Evolutionary conservation across 371 early-diverging fungal species (phyloP), one percentile per base, ranked within the genome.

Genomic region (Mucor indicus): DNA sequence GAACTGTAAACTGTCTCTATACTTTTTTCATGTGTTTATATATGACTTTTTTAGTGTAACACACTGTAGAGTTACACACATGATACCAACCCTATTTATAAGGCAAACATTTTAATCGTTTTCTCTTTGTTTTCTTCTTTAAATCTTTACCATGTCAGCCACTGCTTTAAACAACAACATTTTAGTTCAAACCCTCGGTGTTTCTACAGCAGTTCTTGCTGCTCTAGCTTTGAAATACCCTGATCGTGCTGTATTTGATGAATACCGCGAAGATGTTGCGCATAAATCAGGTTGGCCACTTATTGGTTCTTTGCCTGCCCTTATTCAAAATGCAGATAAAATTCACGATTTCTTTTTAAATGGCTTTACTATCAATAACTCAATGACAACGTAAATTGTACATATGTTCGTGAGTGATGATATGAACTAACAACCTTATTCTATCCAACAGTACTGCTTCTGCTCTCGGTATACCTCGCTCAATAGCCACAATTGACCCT

Each of bases 221-320:
- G n/a, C 58, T 6, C 45, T 71, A n/a, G 60, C 62, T 2, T 27
- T 57, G 7, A 67, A 64, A 36, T 71, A 71, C 20, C 53, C 44
- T 17, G 68, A 71, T 31, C 57, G 67, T 16, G 62, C 60, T 11
- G 35, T 55, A 9, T 64, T 67, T 39, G 51, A 60, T 40, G 53
- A 67, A 25, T 51, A 60, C 19, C 45, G 41, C 16, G 38, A 55
- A 36, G 51, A 47, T 0, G 48, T 64, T 6, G 23, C 55, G 0
- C 5, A 16, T 10, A n/a, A 36, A 4, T 30, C 35, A 22, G 71
- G 71, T 4, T 43, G 32, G 6, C 72, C 72, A 8, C 27, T 72
- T 25, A 19, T 72, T 4, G 72, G 72, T 23, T 40, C 35, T 6
- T 37, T 72, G 2, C 55, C 53, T 13, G 13, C 12, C 7, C 19